Base-by-base conservation (phyloP, 2,329 filamentous ascomycete genomes). In the Pestalotiopsis fici region DNA sequence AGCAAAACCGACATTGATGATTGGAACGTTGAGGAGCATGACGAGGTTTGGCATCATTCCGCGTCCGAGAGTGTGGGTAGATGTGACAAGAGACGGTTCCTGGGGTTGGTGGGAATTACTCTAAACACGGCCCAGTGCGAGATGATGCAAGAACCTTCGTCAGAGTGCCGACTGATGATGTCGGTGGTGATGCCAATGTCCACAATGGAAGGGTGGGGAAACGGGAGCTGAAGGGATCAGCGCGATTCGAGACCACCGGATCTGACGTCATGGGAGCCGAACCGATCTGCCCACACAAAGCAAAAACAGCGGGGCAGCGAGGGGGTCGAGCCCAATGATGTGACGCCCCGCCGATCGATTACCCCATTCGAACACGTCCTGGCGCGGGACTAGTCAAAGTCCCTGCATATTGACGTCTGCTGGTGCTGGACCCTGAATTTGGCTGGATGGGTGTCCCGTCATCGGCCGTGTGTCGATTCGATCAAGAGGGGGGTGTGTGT, bases 171-270 rank as follows among this genome's bases (percentile, higher is more conserved):
- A 25, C 31, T 13, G 35, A 73, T 74, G 72, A 74, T 74, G 72
- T 74, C 73, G 70, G 70, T 72, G 70, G 71, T 74, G 72, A 73
- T 73, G 71, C 70, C 37, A 18, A 21, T 21, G 43, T 50, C 43
- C 43, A 50, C 43, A 50, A n/a, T 50, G 43, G n/a, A n/a, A n/a
- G 15, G 43, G n/a, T 18, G 43, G n/a, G n/a, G 18, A 21, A 23
- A 9, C 4, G 6, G 18, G 43, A 21, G 43, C 15, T 67, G 68
- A 15, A n/a, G 31, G 23, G 59, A 31, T 61, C 59, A n/a, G n/a
- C 50, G 65, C 66, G 67, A 64, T 59, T 47, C 64, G 59, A 54
- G 66, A 68, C 54, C 35, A 25, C 50, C 55, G 23, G 28, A 57
- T 13, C 54, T 69, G 67, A 73, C 72, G 72, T 74, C 72, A 74